A percentile compares a stretch with the other conserved stretches of the same genome.
Evolutionary conservation across 768 basidiomycete species (phyloP).

Genomic region (Sporobolomyces phaffii): DNA sequence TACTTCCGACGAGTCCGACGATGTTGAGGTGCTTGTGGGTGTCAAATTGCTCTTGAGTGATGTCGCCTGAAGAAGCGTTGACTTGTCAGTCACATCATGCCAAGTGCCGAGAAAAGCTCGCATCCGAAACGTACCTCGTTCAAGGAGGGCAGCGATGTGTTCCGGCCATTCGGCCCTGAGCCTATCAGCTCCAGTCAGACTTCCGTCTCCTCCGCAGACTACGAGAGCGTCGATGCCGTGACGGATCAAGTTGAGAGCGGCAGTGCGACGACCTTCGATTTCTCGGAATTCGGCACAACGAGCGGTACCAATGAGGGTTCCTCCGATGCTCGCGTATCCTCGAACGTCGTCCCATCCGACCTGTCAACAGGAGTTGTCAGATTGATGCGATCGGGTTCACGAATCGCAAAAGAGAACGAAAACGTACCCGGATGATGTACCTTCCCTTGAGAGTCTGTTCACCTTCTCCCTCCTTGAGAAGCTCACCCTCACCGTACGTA

Average conservation of each 20-base stretch:
- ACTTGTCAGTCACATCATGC: too few relatives aligned
- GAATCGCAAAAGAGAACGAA: neutral
- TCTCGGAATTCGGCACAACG: conserved; percentile 79
- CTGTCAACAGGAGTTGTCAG: conserved; percentile 18
- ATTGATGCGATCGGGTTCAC: neutral
- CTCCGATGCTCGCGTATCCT: conserved; percentile 83
- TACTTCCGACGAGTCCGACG: conserved; percentile 96
- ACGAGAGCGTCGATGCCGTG: conserved; percentile 96
- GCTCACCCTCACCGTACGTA: conserved; percentile 56
- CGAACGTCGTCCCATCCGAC: conserved; percentile 98
- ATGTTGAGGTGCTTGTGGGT: conserved; percentile 79
- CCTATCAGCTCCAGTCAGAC: conserved; percentile 88
- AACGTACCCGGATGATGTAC: conserved; percentile 67
- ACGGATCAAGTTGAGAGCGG: conserved; percentile 83
- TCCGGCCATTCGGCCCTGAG: conserved; percentile 90
- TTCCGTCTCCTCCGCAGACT: conserved; percentile 96
- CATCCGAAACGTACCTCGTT: conserved; percentile 53
- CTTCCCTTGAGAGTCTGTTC: conserved; percentile 76
- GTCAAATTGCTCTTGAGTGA: conserved; percentile 66
- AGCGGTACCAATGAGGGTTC: conserved; percentile 93
- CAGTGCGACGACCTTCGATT: conserved; percentile 75
- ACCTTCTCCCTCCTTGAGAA: conserved; percentile 56
- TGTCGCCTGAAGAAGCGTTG: conserved; percentile 53
- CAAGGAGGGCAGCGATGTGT: conserved; percentile 64
- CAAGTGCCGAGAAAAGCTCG: too few relatives aligned